These are phyloP conservation scores for Camillea tinctor DNA, from an alignment of 2,329 filamentous ascomycete species.

Conservation along the genomic window DNA sequence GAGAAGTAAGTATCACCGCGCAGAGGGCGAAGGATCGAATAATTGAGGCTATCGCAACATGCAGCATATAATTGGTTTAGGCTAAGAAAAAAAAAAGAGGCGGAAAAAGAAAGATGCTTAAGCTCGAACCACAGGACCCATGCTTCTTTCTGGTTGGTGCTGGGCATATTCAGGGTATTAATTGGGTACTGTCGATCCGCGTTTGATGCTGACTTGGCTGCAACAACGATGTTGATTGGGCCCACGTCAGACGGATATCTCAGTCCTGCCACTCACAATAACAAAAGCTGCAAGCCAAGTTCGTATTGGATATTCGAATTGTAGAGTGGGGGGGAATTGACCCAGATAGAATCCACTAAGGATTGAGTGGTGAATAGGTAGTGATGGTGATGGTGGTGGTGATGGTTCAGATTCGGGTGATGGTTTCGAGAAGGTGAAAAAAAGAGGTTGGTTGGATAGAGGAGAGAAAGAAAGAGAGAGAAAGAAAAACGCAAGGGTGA, in stretches of 20 bases:
- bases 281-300: not conserved
- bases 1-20: no score
- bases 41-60: not conserved
- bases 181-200: not conserved
- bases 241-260: not conserved
- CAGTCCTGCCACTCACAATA: not conserved
- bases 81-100: not conserved
- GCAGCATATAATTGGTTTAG: not conserved
- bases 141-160: not conserved
- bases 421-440: not conserved
- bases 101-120: not conserved
- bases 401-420: no score
- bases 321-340: no score
- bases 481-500: no score
- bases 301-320: not conserved
- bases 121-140: not conserved
- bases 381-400: not conserved
- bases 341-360: not conserved
- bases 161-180: not conserved
- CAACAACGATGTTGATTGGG: not conserved
- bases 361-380: not conserved
- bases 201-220: not conserved
- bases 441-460: not conserved
- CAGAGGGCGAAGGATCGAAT: not conserved
- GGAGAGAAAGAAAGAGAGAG: no score